Base-by-base conservation (phyloP, 805 yeast genomes). In the Wickerhamomyces canadensis region DNA sequence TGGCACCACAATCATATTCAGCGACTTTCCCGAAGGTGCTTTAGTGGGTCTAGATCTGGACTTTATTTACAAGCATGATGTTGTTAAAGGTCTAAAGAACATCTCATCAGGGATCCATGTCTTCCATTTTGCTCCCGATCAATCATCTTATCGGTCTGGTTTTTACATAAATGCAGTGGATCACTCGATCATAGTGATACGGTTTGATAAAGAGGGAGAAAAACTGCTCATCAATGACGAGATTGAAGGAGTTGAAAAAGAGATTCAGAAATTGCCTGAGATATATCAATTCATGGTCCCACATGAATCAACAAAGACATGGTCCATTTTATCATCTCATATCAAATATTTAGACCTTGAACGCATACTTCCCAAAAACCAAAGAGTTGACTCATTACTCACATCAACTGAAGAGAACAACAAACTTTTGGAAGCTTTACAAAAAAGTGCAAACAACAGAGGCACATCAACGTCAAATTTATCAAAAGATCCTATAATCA, bases 101-200 rank as follows among this genome's bases (percentile, higher is more conserved):
- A 58, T 80, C 4, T 67, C 74, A 0, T 40, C 52, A 4, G 85
- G 85, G 0, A 33, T 67, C 0, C 86, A 80, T 53, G 54, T 76
- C 2, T 45, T 79, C 11, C 85, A 80, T 54, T 67, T 72, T 57
- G 70, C 75, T 0, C 55, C 55, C 28, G 56, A 51, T 35, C 43
- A 50, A 6, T 35, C 49, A 27, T 74, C 63, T 47, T 55, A 61
- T 46, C 62, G 67, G 38, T 45, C 52, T 38, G 81, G 80, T 4
- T 54, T 53, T 48, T 62, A 47, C 49, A 34, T 65, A 14, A 43
- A 48, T n/a, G 59, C 69, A 19, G 27, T 43, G 11, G 67, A 65
- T 7, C 60, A 60, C 5, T 57, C 57, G 13, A 56, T 70, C 1
- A 29, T 65, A 2, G 36, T 57, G 1, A 37, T 66, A 10, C 39